These are phyloP conservation scores for Pseudovirgaria hyperparasitica DNA, from an alignment of 2,329 filamentous ascomycete species.

Conservation along the genomic window DNA sequence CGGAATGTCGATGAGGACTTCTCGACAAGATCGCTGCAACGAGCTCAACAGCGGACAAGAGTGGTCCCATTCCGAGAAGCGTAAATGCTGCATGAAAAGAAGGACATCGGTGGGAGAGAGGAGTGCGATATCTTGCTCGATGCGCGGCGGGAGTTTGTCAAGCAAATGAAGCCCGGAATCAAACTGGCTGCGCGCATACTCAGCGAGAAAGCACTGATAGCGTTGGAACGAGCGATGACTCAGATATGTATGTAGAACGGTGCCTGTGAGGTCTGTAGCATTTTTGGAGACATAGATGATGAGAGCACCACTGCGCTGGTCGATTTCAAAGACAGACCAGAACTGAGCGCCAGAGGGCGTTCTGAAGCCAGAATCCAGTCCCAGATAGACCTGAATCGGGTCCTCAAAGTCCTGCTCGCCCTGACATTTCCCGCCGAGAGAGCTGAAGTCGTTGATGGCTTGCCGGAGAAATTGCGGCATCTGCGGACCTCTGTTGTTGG, in stretches of 20 bases:
- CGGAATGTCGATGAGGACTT: slow-evolving; percentile 21
- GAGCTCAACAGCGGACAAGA: slow-evolving; percentile 16
- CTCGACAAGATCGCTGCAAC: slow-evolving; percentile 16
- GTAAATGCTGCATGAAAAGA: slow-evolving; percentile 20
- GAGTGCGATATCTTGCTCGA: slow-evolving; percentile 20
- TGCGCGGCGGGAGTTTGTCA: slow-evolving; percentile 12
- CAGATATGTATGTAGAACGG: slow-evolving; percentile 21
- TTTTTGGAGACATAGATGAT: slow-evolving; percentile 24
- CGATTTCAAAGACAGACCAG: slow-evolving; percentile 22
- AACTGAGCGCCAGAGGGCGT: slow-evolving; percentile 19
- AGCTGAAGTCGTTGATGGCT: slow-evolving; percentile 12
- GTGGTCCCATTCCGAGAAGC: slow-evolving; percentile 18
- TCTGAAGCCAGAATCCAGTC: slow-evolving; percentile 26
- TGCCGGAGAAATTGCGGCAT: slow-evolving; percentile 12
- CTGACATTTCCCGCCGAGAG: slow-evolving; percentile 10
- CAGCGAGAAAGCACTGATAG: slow-evolving; percentile 22
- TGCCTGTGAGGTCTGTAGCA: slow-evolving; percentile 15
- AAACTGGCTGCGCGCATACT: slow-evolving; percentile 14
- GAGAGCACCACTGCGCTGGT: slow-evolving; percentile 13
- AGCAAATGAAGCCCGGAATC: slow-evolving; percentile 4
- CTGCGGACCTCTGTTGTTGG: slow-evolving; percentile 9
- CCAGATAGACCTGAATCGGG: slow-evolving; percentile 17
- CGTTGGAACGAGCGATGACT: slow-evolving; percentile 19
- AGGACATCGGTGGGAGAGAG: slow-evolving; percentile 21
- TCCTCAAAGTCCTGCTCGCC: slow-evolving; percentile 17